Evolutionary conservation across 129 eudicot species (phyloP).

Genomic region (Ambrosia trifida): DNA sequence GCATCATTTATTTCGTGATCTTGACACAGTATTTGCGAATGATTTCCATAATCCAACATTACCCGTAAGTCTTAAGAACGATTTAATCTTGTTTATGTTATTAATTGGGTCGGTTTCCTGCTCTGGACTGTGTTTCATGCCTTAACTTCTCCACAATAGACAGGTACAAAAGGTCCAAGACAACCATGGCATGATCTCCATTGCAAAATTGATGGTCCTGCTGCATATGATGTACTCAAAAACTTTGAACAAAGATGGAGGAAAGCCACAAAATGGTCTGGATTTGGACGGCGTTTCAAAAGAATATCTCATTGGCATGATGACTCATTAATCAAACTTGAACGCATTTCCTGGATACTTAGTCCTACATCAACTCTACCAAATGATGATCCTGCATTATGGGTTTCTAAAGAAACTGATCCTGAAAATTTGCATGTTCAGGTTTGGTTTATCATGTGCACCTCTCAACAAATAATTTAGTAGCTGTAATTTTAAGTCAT

Average conservation of each 20-base stretch:
- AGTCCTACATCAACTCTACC: conserved; percentile 52
- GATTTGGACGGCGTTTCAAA: conserved; percentile 55
- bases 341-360: conserved; percentile 74
- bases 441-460: conserved; percentile 37
- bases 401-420: conserved; percentile 64
- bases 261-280: conserved; percentile 70
- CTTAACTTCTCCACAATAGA: conserved; percentile 38
- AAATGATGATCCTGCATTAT: conserved; percentile 48
- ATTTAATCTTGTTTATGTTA: neutral
- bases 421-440: conserved; percentile 92
- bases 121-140: conserved; percentile 17
- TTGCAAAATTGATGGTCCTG: conserved; percentile 89
- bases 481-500: neutral
- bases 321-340: conserved; percentile 66
- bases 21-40: conserved; percentile 65
- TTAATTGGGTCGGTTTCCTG: neutral
- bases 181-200: conserved; percentile 80
- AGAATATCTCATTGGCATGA: conserved; percentile 70
- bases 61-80: conserved; percentile 41
- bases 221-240: conserved; percentile 84
- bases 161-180: conserved; percentile 37
- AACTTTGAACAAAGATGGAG: conserved; percentile 92
- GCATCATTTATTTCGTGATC: conserved; percentile 76
- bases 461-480: conserved; percentile 12
- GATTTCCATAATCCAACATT: conserved; percentile 78